Evolutionary conservation across 441 rosid genomes (phyloP).

Genomic region (Theobroma grandiflorum): DNA sequence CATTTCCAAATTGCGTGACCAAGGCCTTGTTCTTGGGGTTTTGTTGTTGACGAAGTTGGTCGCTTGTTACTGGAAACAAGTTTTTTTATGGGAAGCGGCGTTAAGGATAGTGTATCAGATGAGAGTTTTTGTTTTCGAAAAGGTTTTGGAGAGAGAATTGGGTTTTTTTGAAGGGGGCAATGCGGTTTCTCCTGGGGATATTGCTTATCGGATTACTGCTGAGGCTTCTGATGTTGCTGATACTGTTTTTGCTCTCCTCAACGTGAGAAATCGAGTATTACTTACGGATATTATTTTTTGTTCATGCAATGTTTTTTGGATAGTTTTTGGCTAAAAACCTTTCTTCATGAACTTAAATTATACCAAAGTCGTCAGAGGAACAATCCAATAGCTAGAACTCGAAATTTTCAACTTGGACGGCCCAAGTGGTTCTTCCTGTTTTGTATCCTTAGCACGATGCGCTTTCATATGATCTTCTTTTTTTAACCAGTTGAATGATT

Average conservation of each 20-base stretch:
- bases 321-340: background rate
- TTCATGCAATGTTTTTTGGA: background rate
- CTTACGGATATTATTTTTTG: background rate
- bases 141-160: conserved; percentile 71
- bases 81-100: conserved; percentile 87
- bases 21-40: conserved; percentile 53
- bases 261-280: conserved; percentile 51
- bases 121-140: conserved; percentile 65
- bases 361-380: background rate
- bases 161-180: conserved; percentile 81
- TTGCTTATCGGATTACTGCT: conserved; percentile 81
- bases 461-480: background rate
- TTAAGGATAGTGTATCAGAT: conserved; percentile 57
- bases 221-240: conserved; percentile 87
- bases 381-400: background rate
- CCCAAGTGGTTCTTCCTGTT: background rate
- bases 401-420: background rate
- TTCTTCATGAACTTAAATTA: background rate
- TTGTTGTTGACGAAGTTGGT: conserved; percentile 57
- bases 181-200: conserved; percentile 75
- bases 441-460: background rate
- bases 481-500: background rate
- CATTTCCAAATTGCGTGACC: conserved; percentile 40
- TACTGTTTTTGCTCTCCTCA: conserved; percentile 78
- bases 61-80: conserved; percentile 73